These are phyloP conservation scores for Globisporangium mamillatum DNA, from an alignment of 352 stramenopile genomes.

Conservation along the genomic window DNA sequence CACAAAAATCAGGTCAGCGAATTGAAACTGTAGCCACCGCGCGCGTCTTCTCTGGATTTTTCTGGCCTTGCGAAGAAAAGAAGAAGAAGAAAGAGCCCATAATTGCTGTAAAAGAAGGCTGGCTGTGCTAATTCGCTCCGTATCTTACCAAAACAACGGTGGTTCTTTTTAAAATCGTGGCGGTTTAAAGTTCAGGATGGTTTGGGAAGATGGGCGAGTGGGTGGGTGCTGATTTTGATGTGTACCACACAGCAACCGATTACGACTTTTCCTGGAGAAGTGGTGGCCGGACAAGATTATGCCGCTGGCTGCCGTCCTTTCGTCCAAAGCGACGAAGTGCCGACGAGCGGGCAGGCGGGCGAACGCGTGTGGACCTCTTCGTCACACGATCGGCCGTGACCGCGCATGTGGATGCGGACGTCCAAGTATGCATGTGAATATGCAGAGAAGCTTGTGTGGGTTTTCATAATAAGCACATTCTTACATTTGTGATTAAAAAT, in stretches of 20 bases:
- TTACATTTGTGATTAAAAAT: slow-evolving; percentile 13
- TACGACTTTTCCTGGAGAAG: slow-evolving; percentile 10
- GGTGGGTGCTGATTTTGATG: background rate
- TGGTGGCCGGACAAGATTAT: background rate
- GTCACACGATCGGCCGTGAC: background rate
- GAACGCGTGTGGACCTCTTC: background rate
- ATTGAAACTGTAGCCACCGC: background rate
- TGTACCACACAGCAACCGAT: slow-evolving; percentile 1
- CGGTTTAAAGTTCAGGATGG: background rate
- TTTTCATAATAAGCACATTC: slow-evolving; percentile 5
- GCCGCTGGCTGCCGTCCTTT: slow-evolving; percentile 5
- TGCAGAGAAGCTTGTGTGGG: background rate
- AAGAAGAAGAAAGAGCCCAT: background rate
- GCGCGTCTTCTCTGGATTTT: slow-evolving; percentile 1
- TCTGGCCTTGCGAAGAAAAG: background rate
- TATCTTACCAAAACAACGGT: background rate
- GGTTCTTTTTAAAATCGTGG: background rate
- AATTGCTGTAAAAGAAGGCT: background rate
- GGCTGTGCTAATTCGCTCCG: background rate
- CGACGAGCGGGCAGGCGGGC: background rate
- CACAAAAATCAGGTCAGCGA: slow-evolving; percentile 1
- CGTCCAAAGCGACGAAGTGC: background rate
- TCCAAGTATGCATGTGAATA: background rate
- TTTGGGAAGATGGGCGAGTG: background rate
- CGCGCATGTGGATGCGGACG: background rate